Base-by-base conservation (phyloP, 163 green algal genomes). In the Scenedesmus sp. region DNA sequence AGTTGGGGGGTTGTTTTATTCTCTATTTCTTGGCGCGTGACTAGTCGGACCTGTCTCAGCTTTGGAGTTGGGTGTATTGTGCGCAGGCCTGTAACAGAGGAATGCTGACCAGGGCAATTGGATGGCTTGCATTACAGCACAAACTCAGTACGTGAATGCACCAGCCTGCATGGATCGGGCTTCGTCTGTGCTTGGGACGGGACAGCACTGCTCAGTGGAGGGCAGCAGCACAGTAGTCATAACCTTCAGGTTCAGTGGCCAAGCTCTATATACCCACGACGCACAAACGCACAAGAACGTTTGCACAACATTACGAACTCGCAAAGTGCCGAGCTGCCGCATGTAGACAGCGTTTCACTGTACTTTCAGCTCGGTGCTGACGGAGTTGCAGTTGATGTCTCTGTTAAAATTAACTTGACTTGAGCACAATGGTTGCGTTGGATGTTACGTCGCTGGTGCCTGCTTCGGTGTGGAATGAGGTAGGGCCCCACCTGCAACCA, bases 381-480 rank as follows among this genome's bases (percentile, higher is more conserved):
- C 34, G 76, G 10, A 59, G 26, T 34, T 34, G 5, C 34, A 60
- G 46, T 85, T 7, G 12, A 85, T n/a, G 46, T 9, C 46, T 5
- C 5, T 13, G 2, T 76, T 7, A 76, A 18, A 3, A 5, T 76
- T 34, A 7, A 7, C 7, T 9, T 54, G 8, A n/a, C 60, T 13
- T 18, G 2, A 60, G 12, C 46, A 66, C 15, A 1, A 91, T 91
- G 87, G 20, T 16, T 5, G 8, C 54, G 10, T 9, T 86, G 18
- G 87, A 85, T 86, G 73, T 86, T 4, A 57, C 77, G 55, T 9
- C 16, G 5, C 10, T 91, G 87, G 9, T 91, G 73, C 87, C 87
- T n/a, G 46, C 76, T 67, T 46, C 54, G 34, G 4, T 87, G 23
- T 87, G 74, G 74, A 79, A 23, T 13, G 87, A 91, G 87, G 87